Evolutionary conservation across 2,329 filamentous ascomycete species (phyloP).

Genomic region (Neurospora sp.): DNA sequence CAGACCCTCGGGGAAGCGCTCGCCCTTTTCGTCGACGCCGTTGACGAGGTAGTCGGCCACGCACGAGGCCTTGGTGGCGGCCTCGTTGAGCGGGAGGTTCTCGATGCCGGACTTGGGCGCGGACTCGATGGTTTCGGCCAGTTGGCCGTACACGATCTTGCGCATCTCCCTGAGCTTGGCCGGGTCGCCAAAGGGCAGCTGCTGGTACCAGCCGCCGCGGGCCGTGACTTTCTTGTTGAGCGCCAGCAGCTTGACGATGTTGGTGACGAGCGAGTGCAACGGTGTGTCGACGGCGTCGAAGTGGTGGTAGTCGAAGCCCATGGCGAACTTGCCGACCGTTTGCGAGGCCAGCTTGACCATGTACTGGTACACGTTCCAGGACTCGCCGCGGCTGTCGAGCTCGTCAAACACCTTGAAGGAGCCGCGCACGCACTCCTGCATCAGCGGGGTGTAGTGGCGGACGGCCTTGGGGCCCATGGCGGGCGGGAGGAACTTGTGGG

Average conservation of each 20-base stretch:
- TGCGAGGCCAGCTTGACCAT: conserved; percentile 41
- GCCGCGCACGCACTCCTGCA: conserved; percentile 45
- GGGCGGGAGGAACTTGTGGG: conserved; percentile 54
- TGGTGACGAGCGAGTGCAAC: conserved; percentile 39
- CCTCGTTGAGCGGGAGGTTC: conserved; percentile 6
- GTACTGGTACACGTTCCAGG: conserved; percentile 39
- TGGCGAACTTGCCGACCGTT: conserved; percentile 33
- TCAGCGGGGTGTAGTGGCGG: conserved; percentile 48
- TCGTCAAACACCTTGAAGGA: conserved; percentile 40
- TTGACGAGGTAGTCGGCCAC: conserved; percentile 5
- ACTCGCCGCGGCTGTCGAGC: conserved; percentile 37
- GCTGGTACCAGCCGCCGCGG: conserved; percentile 44
- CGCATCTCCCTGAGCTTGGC: conserved; percentile 28
- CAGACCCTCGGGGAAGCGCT: conserved; percentile 1
- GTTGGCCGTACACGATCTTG: conserved; percentile 24
- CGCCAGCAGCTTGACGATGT: conserved; percentile 39
- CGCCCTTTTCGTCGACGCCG: conserved; percentile 7
- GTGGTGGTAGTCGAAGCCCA: conserved; percentile 37
- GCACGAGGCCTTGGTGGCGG: conserved; percentile 24
- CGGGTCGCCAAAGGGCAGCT: conserved; percentile 48
- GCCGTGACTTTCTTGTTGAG: conserved; percentile 51
- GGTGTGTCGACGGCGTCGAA: conserved; percentile 35
- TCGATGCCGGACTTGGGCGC: conserved; percentile 15
- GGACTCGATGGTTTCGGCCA: conserved; percentile 30
- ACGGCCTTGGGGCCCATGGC: conserved; percentile 50